A percentile compares a stretch with the other conserved stretches of the same genome.
phyloP scores from a whole-genome alignment of 306 rosid species.

The Rosa chinensis region DNA sequence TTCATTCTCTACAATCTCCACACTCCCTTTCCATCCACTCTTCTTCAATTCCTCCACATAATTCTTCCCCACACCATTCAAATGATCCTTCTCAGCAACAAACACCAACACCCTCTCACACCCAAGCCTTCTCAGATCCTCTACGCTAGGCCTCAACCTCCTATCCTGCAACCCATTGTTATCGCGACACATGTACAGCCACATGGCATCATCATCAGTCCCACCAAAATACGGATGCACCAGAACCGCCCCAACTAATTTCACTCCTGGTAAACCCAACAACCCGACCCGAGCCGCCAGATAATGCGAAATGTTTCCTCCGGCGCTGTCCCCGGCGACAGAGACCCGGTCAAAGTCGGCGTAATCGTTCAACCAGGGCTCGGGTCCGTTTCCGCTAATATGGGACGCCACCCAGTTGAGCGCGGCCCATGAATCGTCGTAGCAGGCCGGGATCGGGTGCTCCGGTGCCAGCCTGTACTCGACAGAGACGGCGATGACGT shows the following conservation, averaged over 20 bases:
- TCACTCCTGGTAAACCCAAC: conserved; percentile 21
- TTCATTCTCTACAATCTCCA: conserved; percentile 40
- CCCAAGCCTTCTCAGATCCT: conserved; percentile 41
- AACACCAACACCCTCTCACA: conserved; percentile 45
- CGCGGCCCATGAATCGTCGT: conserved; percentile 50
- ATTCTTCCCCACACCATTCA: conserved; percentile 22
- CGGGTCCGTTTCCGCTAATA: conserved; percentile 30
- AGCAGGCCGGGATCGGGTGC: conserved; percentile 38
- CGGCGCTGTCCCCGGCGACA: conserved; percentile 51
- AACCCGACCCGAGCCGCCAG: conserved; percentile 23
- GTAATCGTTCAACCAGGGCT: conserved; percentile 36
- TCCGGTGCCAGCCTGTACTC: conserved; percentile 41
- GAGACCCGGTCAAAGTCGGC: conserved; percentile 35
- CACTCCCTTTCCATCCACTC: conserved; percentile 52
- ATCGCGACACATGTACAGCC: conserved; percentile 46
- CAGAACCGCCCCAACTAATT: conserved; percentile 29
- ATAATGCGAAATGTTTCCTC: conserved; percentile 34
- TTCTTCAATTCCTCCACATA: conserved; percentile 38
- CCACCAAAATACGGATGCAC: conserved; percentile 53
- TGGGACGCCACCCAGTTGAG: conserved; percentile 46
- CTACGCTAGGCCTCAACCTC: conserved; percentile 37
- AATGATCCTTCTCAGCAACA: conserved; percentile 46
- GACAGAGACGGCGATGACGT: conserved; percentile 38
- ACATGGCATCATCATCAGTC: conserved; percentile 33
- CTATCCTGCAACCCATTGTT: conserved; percentile 36